phyloP scores from a whole-genome alignment of 2,329 filamentous ascomycete genomes.

The Cordyceps cateniannulata region DNA sequence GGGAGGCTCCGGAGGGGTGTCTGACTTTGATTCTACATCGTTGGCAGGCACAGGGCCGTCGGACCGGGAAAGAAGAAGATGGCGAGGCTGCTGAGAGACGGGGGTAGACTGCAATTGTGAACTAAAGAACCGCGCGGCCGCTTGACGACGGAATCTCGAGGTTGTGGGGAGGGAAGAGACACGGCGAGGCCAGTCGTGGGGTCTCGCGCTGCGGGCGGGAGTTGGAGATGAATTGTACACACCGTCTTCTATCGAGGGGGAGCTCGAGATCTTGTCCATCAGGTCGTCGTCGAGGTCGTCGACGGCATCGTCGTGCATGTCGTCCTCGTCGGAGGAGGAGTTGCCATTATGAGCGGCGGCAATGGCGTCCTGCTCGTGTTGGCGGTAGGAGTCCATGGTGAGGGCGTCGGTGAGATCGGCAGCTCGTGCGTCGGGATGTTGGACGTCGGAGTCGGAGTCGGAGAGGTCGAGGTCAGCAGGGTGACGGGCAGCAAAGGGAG shows the following conservation, averaged over 20 bases:
- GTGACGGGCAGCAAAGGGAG: conserved; percentile 35
- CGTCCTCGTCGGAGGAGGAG: conserved; percentile 51
- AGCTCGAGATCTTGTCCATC: conserved; percentile 98
- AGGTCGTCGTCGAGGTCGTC: conserved; percentile 82
- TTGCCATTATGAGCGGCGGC: conserved; percentile 55
- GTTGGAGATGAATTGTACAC: conserved; percentile 47
- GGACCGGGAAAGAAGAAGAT: conserved; percentile 11
- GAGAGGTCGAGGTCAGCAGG: conserved; percentile 35
- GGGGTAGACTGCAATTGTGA: conserved; percentile 10
- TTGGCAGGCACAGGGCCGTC: neutral
- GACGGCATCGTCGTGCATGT: conserved; percentile 61
- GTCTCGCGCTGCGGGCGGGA: conserved; percentile 21
- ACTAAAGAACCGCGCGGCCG: conserved; percentile 23
- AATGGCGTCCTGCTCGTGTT: conserved; percentile 49
- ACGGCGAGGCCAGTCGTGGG: conserved; percentile 34
- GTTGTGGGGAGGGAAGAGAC: conserved; percentile 34
- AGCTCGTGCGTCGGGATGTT: conserved; percentile 12
- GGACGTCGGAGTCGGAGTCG: conserved; percentile 6
- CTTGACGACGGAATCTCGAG: conserved; percentile 26
- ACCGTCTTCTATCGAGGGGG: conserved; percentile 99
- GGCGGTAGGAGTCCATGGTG: conserved; percentile 16
- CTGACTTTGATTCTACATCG: neutral
- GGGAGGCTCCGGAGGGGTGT: neutral
- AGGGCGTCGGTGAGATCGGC: conserved; percentile 12
- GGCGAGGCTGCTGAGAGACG: conserved; percentile 3